Evolutionary conservation across 257 asterid species (phyloP), one percentile per base, ranked within the genome.

Genomic region (Mentha longifolia): DNA sequence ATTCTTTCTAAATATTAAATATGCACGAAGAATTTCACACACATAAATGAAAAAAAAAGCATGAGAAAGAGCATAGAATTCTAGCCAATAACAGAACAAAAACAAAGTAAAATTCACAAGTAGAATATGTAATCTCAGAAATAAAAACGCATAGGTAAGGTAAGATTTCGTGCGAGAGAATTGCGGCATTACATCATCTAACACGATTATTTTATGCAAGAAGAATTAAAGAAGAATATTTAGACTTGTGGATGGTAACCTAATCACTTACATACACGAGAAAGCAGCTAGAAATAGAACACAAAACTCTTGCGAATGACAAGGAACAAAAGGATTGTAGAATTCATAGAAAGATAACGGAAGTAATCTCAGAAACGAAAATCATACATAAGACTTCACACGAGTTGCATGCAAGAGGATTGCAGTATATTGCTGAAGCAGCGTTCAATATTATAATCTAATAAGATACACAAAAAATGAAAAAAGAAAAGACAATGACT

Each of bases 401-500:
- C 9, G 61, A 9, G 30, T 11, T 56, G 9, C 62, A 25, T 22
- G 61, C 61, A 22, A 22, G 17, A 56, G 8, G 37, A 11, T 15
- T 59, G 28, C 25, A 60, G 41, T 10, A 12, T 28, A 57, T 12
- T 16, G 28, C 9, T 4, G 39, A 25, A 25, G 47, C 3, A 33
- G 22, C 28, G 8, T n/a, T n/a, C 35, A 3, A 35, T 37, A 37
- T 13, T 16, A 61, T 16, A 31, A 61, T 10, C 49, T 8, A 37
- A n/a, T 16, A 19, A 0, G 2, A 62, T 42, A n/a, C 30, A 37
- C 16, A 16, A 28, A 17, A 56, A 11, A 16, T 16, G 2, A 9
- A 59, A 76, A 28, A 20, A 68, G 8, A 70, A 49, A 46, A 50
- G 56, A 9, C 5, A 0, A 63, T 33, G 71, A 74, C 61, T 87